Base-by-base conservation (phyloP, 768 basidiomycete species). In the Auricularia heimuer region DNA sequence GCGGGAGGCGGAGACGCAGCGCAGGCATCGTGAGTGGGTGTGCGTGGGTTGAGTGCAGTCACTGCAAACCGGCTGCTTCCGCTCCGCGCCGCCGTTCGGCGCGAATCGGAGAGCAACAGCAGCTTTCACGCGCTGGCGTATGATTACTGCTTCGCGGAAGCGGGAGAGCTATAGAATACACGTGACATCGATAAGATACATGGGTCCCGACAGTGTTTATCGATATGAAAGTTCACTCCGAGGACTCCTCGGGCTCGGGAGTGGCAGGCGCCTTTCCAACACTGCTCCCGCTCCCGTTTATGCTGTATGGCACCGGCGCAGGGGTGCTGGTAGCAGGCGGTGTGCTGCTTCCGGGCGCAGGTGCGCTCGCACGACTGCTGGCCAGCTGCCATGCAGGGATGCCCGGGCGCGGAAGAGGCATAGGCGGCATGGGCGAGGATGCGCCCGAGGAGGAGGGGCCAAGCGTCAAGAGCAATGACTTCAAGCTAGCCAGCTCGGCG, bases 381-480 rank as follows among this genome's bases (percentile, higher is more conserved):
- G 86, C 83, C 62, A 97, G 79, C 72, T 98, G 95, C 95, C 95
- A 98, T 6, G 92, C 82, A 2, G 95, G 95, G 71, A 98, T 94
- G 21, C 86, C 80, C 6, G 89, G 90, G 68, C 84, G 81, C 0
- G 83, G 83, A 3, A 84, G 70, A 29, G 82, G 72, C 2, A 80
- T 79, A 14, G 85, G 73, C n/a, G 86, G 81, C 0, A 83, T 78
- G 61, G 68, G 68, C 67, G 74, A 18, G 2, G 83, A 72, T 35
- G 83, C 77, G 24, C 81, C 77, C 67, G 77, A 80, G 1, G 85
- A 70, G 21, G 75, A 74, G 4, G 87, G 78, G 4, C 88, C 84
- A 39, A 90, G 85, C 68, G 85, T 91, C 7, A 95, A 81, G 7
- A 98, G 77, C 33, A 98, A 81, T 0, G 94, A 86, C 74, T 98